Conservation (phyloP, 2,329 filamentous ascomycete species). For the Graphilbum sp. region DNA sequence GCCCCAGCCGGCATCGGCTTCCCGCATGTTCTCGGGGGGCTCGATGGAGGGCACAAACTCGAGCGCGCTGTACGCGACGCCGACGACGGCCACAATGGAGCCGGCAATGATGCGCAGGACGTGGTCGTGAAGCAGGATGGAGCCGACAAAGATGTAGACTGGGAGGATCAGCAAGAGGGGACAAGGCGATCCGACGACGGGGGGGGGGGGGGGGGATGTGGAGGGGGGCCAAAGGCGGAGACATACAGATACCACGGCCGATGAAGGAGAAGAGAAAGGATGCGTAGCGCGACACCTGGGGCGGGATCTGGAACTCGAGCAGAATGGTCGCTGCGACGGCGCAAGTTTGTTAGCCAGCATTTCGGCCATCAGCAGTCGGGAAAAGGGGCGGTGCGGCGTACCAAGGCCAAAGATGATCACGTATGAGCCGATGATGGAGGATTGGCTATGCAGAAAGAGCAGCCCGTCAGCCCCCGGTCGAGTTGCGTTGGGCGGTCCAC, state of each 20-base stretch:
- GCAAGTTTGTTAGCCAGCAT: too few species aligned
- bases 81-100: slow-evolving; percentile 59
- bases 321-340: slow-evolving; percentile 45
- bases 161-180: neutral
- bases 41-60: slow-evolving; percentile 69
- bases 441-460: slow-evolving; percentile 32
- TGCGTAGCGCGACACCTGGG: slow-evolving; percentile 81
- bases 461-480: too few species aligned
- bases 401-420: slow-evolving; percentile 80
- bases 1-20: slow-evolving; percentile 59
- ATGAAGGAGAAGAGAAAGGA: slow-evolving; percentile 98
- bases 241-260: slow-evolving; percentile 81
- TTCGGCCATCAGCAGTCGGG: too few species aligned
- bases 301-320: slow-evolving; percentile 87
- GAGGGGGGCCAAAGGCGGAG: neutral
- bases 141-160: slow-evolving; percentile 96
- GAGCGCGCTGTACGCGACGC: slow-evolving; percentile 59
- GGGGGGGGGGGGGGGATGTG: too few species aligned
- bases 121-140: slow-evolving; percentile 56
- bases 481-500: neutral
- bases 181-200: too few species aligned
- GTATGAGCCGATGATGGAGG: slow-evolving; percentile 69
- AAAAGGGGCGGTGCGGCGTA: too few species aligned
- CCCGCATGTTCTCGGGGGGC: slow-evolving; percentile 67
- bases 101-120: slow-evolving; percentile 61